A percentile compares a stretch with the other conserved stretches of the same genome.
phyloP scores from a whole-genome alignment of 306 rosid genomes.

The Prunus kanzakura region DNA sequence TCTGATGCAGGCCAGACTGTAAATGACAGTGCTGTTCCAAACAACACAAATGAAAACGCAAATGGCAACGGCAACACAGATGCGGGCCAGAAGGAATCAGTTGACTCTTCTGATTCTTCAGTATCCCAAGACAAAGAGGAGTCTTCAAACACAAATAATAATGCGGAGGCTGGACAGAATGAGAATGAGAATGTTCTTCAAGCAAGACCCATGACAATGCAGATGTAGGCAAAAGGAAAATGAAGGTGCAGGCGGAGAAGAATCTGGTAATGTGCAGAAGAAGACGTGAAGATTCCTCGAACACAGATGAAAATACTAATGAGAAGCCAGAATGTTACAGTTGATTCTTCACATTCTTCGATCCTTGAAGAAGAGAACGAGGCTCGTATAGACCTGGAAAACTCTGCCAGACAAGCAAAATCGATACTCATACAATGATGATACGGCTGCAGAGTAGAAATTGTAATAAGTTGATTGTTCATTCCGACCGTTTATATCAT shows the following conservation, averaged over 20 bases:
- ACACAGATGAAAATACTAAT: slow-evolving; percentile 14
- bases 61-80: slow-evolving; percentile 19
- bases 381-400: slow-evolving; percentile 52
- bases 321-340: slow-evolving; percentile 29
- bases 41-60: slow-evolving; percentile 24
- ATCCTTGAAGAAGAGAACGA: slow-evolving; percentile 43
- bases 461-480: slow-evolving; percentile 18
- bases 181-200: slow-evolving; percentile 32
- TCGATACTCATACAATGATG: slow-evolving; percentile 41
- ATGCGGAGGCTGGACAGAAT: slow-evolving; percentile 28
- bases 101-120: slow-evolving; percentile 16
- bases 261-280: slow-evolving; percentile 34
- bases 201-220: slow-evolving; percentile 24
- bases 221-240: slow-evolving; percentile 35
- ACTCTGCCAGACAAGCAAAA: slow-evolving; percentile 60
- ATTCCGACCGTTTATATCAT: slow-evolving; percentile 21
- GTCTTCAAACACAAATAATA: slow-evolving; percentile 23
- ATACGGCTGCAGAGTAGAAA: slow-evolving; percentile 49
- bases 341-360: slow-evolving; percentile 38
- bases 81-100: slow-evolving; percentile 38
- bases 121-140: slow-evolving; percentile 18
- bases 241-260: slow-evolving; percentile 29
- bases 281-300: slow-evolving; percentile 28
- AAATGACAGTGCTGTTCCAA: slow-evolving; percentile 32
- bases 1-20: slow-evolving; percentile 29